A percentile compares a stretch with the other conserved stretches of the same genome.
Conservation (phyloP, 2,329 filamentous ascomycete species). For the Coniella lustricola region DNA sequence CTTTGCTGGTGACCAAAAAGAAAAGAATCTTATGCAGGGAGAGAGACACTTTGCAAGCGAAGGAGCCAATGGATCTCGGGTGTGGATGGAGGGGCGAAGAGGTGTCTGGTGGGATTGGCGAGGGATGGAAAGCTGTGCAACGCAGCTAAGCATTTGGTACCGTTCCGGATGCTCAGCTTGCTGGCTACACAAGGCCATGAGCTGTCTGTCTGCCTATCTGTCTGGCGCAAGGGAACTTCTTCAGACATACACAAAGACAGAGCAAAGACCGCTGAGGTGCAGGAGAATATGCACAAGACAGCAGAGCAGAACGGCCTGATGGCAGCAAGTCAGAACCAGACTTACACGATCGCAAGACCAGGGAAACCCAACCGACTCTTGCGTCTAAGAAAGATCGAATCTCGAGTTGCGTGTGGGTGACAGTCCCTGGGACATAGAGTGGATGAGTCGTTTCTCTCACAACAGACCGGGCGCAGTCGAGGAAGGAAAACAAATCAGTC, state of each 20-base stretch:
- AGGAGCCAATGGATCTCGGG: constrained; percentile 7
- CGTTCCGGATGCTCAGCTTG: background rate
- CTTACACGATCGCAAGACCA: too few relatives aligned
- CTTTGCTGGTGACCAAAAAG: background rate
- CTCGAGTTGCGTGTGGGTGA: too few relatives aligned
- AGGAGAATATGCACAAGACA: background rate
- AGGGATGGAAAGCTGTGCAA: constrained; percentile 4
- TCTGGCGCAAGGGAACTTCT: too few relatives aligned
- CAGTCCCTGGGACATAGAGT: too few relatives aligned
- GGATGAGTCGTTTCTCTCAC: too few relatives aligned
- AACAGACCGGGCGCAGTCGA: too few relatives aligned
- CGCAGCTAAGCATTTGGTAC: constrained; percentile 1
- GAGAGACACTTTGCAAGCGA: constrained; percentile 1
- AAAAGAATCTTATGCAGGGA: constrained; percentile 13
- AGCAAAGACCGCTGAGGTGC: background rate
- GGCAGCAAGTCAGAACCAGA: too few relatives aligned
- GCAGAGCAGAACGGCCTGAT: too few relatives aligned
- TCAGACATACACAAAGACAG: background rate
- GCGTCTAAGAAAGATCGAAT: too few relatives aligned
- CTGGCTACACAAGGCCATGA: background rate
- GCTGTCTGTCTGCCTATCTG: too few relatives aligned
- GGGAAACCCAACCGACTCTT: too few relatives aligned
- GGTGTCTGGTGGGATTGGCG: constrained; percentile 7
- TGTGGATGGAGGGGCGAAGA: constrained; percentile 4
- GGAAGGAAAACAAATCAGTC: too few relatives aligned